Base-by-base conservation (phyloP, 345 rosid genomes). In the Brassica juncea region DNA sequence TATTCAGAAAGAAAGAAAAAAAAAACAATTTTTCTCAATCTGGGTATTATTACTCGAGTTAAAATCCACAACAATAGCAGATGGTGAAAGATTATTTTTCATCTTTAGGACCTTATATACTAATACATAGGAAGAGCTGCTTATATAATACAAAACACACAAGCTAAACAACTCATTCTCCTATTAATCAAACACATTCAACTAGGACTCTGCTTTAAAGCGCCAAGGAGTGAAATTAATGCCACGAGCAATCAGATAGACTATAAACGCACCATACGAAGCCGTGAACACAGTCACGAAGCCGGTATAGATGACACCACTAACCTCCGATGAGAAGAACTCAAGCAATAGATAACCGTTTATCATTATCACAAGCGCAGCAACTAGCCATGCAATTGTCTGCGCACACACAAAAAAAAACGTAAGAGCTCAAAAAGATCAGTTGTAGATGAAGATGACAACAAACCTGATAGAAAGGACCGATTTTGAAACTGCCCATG, bases 261-360 rank as follows among this genome's bases (percentile, higher is more conserved):
- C 0, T 78, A 93, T 89, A 82, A 94, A 94, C 0, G 87, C 88
- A 30, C 84, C 77, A 68, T 94, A 94, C 12, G 87, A 88, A 27
- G 79, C 82, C 0, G 91, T 90, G 62, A 89, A 85, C 66, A 44
- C 62, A 10, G 66, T 76, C 62, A 91, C 82, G 1, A 76, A 64
- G 8, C 78, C 75, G 0, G 92, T 63, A 19, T 86, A 81, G 31
- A 70, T 2, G 6, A 86, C 32, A 10, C 96, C 89, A 34, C 65
- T 77, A 68, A 86, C 97, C 83, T 91, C 97, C 1, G 68, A 66
- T 66, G 86, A 77, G 87, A 91, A 91, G 80, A 93, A 91, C 68
- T 95, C 97, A 14, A 88, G 23, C 81, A 95, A 61, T 15, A 95
- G 97, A 78, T 95, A 95, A 2, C 93, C 94, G 12, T 95, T 95